Base-by-base conservation (phyloP, 2,329 filamentous ascomycete species). In the Catunica adiposa region DNA sequence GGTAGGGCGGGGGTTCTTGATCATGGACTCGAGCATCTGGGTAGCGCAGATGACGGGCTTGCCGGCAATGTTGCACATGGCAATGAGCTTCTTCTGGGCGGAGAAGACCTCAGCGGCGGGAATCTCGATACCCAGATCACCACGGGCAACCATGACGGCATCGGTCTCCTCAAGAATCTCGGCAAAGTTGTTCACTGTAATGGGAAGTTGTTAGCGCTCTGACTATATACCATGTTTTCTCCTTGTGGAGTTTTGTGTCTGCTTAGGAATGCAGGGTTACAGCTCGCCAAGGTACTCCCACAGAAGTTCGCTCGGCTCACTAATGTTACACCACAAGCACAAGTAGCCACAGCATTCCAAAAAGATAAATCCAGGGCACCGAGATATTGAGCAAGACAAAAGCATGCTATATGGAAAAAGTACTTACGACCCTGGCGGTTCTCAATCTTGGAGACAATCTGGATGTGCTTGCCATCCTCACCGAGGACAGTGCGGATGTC, bases 51-150 rank as follows among this genome's bases (percentile, higher is more conserved):
- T 96, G 70, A 90, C 89, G 63, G 92, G 92, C 80, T 98, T 98
- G 72, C 92, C 92, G 63, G 89, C 89, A 68, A 96, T 83, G 78
- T 98, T 98, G 82, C 92, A 98, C 83, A 97, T 97, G 73, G 92
- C 89, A 72, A 98, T 98, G 80, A 98, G 89, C 87, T 98, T 98
- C 85, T 98, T 98, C 79, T 98, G 92, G 57, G 92, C 92, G 63
- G 94, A 88, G 73, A 98, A 98, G 62, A 98, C 92, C 78, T 98
- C 92, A 61, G 90, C 88, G 60, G 92, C 90, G 52, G 92, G 90
- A 65, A 98, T 98, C 75, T 98, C 92, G 65, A 98, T 98, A 77
- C 92, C 92, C 62, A 95, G 76, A 51, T 60, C 92, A 75, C 92
- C 92, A 81, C 92, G 90, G 66, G 92, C 92, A 63, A 98, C 92